A percentile compares a stretch with the other conserved stretches of the same genome.
phyloP scores from a whole-genome alignment of 305 asterid genomes.

The Ilex paraguariensis region DNA sequence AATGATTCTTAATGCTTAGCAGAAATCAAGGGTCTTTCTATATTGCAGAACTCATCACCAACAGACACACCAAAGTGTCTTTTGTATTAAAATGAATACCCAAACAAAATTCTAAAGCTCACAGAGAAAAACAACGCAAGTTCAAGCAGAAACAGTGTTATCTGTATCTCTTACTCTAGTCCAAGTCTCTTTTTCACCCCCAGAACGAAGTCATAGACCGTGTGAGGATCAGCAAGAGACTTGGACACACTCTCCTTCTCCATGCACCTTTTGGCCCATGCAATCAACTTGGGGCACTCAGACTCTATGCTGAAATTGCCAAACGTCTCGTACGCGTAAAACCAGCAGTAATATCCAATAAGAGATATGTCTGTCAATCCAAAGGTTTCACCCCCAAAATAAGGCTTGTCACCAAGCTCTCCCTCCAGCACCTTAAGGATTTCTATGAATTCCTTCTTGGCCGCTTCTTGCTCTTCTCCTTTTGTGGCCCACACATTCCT shows the following conservation, averaged over 20 bases:
- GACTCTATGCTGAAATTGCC: slow-evolving; percentile 2
- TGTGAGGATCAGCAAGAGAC: slow-evolving; percentile 2
- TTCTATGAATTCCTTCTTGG: background rate
- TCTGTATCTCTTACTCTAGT: background rate
- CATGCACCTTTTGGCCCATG: slow-evolving; percentile 1
- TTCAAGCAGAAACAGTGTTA: too few species aligned
- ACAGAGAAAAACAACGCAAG: too few species aligned
- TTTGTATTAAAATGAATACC: too few species aligned
- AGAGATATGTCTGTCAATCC: background rate
- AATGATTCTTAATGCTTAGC: too few species aligned
- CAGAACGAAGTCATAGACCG: background rate
- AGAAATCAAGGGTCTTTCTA: too few species aligned
- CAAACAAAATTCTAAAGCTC: too few species aligned
- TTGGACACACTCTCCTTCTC: slow-evolving; percentile 1
- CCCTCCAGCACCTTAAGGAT: background rate
- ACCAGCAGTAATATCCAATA: background rate
- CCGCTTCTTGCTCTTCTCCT: background rate
- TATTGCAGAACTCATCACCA: too few species aligned
- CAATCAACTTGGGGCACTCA: background rate
- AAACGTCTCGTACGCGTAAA: background rate
- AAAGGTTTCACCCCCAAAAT: background rate
- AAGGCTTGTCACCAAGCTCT: slow-evolving; percentile 1
- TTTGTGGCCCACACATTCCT: background rate
- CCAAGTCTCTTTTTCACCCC: background rate
- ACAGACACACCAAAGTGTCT: too few species aligned